A percentile compares a stretch with the other conserved stretches of the same genome.
These are phyloP conservation scores for Xylaria sp. DNA, from an alignment of 2,329 filamentous ascomycete genomes.

Conservation along the genomic window DNA sequence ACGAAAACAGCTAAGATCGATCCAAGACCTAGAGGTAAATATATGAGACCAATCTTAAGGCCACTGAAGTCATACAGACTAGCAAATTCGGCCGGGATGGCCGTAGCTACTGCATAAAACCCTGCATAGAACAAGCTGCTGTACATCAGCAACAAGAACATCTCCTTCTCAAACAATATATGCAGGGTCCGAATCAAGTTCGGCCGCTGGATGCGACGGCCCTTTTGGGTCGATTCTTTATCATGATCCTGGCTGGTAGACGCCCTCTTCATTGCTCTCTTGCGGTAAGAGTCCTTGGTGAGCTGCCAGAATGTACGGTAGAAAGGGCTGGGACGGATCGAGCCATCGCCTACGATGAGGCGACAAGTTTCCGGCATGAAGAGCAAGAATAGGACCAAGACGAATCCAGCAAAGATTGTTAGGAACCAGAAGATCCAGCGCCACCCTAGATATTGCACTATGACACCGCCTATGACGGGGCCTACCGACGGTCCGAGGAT, in stretches of 20 bases:
- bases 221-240: slow-evolving; percentile 34
- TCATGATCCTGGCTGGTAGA: slow-evolving; percentile 32
- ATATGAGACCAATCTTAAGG: slow-evolving; percentile 56
- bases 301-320: slow-evolving; percentile 49
- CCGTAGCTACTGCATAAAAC: slow-evolving; percentile 52
- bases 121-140: slow-evolving; percentile 50
- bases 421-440: slow-evolving; percentile 65
- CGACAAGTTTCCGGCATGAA: slow-evolving; percentile 60
- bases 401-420: slow-evolving; percentile 52
- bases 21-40: slow-evolving; percentile 53
- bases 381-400: slow-evolving; percentile 53
- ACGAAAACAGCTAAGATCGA: slow-evolving; percentile 50
- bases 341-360: slow-evolving; percentile 59
- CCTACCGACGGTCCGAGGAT: slow-evolving; percentile 56
- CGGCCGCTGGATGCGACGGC: slow-evolving; percentile 42
- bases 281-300: slow-evolving; percentile 39
- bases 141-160: slow-evolving; percentile 51
- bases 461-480: slow-evolving; percentile 63
- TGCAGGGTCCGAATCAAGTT: slow-evolving; percentile 51
- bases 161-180: slow-evolving; percentile 53
- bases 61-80: slow-evolving; percentile 66
- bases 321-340: slow-evolving; percentile 50
- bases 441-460: slow-evolving; percentile 64
- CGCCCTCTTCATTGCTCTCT: slow-evolving; percentile 21
- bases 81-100: slow-evolving; percentile 48